Evolutionary conservation across 768 basidiomycete species (phyloP).

Genomic region (Leccinum rimulosum): DNA sequence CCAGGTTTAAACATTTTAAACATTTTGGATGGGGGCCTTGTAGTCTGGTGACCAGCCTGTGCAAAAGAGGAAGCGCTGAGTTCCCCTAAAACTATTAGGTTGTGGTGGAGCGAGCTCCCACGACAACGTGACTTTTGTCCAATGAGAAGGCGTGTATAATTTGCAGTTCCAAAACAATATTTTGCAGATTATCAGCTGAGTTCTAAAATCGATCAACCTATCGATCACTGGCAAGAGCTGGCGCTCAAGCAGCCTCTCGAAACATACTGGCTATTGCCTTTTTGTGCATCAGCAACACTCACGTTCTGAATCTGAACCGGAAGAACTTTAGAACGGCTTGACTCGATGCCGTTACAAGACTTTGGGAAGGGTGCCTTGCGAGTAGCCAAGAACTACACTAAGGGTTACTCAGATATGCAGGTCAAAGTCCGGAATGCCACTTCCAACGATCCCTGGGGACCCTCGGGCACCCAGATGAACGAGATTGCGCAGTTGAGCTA

Average conservation of each 20-base stretch:
- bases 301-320: background rate
- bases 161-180: too few relatives aligned
- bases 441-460: conserved; percentile 97
- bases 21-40: too few relatives aligned
- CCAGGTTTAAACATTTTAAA: too few relatives aligned
- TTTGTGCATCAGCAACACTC: background rate
- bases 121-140: too few relatives aligned
- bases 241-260: background rate
- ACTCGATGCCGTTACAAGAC: conserved; percentile 58
- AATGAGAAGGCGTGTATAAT: too few relatives aligned
- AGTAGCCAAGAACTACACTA: conserved; percentile 93
- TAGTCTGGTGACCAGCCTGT: too few relatives aligned
- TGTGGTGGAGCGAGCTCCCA: too few relatives aligned
- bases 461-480: conserved; percentile 98
- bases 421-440: conserved; percentile 96
- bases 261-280: conserved; percentile 14
- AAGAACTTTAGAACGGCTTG: background rate
- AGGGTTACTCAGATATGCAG: conserved; percentile 93
- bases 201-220: too few relatives aligned
- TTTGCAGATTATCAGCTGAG: too few relatives aligned
- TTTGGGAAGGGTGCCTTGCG: conserved; percentile 84
- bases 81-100: too few relatives aligned
- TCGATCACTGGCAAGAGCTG: too few relatives aligned
- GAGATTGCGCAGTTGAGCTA: conserved; percentile 96
- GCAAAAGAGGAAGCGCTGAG: too few relatives aligned